These are phyloP conservation scores for Metarhizium humberi DNA, from an alignment of 2,329 filamentous ascomycete species.

Conservation along the genomic window DNA sequence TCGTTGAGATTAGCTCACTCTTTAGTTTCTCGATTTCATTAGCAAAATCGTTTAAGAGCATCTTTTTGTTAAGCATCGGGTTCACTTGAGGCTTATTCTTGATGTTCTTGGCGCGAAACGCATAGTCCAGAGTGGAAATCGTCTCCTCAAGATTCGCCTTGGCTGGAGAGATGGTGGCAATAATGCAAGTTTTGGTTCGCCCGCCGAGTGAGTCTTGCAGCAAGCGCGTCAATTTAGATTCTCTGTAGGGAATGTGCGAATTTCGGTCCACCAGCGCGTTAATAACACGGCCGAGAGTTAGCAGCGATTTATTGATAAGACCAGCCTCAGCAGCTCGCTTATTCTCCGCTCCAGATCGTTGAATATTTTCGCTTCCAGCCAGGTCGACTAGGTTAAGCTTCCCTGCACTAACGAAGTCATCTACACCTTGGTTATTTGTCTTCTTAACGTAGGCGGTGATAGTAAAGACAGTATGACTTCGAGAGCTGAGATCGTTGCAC, in stretches of 20 bases:
- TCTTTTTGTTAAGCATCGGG: conserved; percentile 86
- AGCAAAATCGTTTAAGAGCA: conserved; percentile 80
- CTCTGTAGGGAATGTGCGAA: conserved; percentile 81
- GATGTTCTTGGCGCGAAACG: conserved; percentile 96
- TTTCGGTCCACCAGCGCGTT: conserved; percentile 90
- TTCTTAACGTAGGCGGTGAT: conserved; percentile 87
- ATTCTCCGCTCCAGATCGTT: conserved; percentile 93
- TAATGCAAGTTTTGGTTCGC: conserved; percentile 95
- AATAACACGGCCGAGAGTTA: conserved; percentile 92
- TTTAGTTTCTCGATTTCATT: conserved; percentile 90
- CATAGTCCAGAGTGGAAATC: conserved; percentile 95
- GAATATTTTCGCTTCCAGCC: conserved; percentile 95
- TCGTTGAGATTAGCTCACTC: conserved; percentile 83
- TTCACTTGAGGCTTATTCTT: conserved; percentile 96
- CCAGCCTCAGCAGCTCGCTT: conserved; percentile 94
- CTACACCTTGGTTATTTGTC: conserved; percentile 68
- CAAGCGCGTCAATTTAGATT: conserved; percentile 90
- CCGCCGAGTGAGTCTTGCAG: conserved; percentile 95
- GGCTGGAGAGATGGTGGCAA: conserved; percentile 89
- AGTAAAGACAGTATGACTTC: conserved; percentile 96
- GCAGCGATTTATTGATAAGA: conserved; percentile 93
- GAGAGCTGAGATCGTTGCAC: conserved; percentile 94
- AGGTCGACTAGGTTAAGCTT: conserved; percentile 96
- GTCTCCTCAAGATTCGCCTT: conserved; percentile 96
- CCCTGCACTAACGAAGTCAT: conserved; percentile 82